Conservation (phyloP, 352 stramenopile species). For the Pythium guiyangense region DNA sequence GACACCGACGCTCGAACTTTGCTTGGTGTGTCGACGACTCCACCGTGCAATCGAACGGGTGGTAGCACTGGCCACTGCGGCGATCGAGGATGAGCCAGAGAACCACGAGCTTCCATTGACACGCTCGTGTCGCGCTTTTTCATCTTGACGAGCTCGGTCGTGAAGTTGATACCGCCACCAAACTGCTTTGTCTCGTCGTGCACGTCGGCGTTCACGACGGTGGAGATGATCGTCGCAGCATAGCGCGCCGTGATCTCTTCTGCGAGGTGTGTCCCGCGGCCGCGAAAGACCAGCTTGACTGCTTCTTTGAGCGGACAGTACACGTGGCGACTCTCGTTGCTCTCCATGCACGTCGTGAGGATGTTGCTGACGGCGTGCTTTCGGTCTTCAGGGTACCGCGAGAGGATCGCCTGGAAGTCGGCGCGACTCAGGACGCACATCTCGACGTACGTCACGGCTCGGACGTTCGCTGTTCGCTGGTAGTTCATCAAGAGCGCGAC, state of each 20-base stretch:
- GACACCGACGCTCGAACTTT: no score
- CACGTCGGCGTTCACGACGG: background rate
- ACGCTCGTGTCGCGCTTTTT: background rate
- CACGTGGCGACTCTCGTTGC: background rate
- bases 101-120: background rate
- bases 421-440: conserved; percentile 15
- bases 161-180: background rate
- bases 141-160: background rate
- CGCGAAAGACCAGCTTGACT: no score
- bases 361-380: conserved; percentile 12
- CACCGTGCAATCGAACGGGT: no score
- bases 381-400: conserved; percentile 13
- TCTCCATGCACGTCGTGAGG: conserved; percentile 18
- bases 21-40: no score
- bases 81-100: background rate
- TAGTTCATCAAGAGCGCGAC: conserved; percentile 26
- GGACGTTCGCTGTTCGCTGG: conserved; percentile 14
- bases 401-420: conserved; percentile 12
- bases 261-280: no score
- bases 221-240: background rate
- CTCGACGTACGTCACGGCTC: conserved; percentile 18
- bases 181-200: background rate
- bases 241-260: background rate
- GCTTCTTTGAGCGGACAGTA: no score
- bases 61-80: no score